These are phyloP conservation scores for Globisporangium sylvaticum DNA, from an alignment of 352 stramenopile genomes.

Conservation along the genomic window DNA sequence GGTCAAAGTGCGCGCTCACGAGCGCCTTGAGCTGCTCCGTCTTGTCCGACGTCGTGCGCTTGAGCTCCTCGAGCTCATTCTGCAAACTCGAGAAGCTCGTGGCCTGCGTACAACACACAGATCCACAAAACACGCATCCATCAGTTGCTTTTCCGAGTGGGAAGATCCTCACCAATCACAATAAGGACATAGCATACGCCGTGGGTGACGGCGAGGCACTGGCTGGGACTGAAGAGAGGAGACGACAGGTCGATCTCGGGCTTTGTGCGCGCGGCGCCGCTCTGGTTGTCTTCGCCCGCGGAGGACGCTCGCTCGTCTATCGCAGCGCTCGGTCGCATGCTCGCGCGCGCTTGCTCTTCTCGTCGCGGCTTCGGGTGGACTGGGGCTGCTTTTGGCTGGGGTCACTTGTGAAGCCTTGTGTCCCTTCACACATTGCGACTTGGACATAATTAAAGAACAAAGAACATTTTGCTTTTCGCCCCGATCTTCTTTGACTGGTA, in stretches of 20 bases:
- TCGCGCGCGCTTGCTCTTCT: background rate
- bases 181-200: conserved; percentile 29
- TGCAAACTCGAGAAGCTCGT: conserved; percentile 64
- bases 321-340: conserved; percentile 1
- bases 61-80: conserved; percentile 60
- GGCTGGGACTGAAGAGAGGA: conserved; percentile 45
- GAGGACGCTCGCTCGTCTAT: background rate
- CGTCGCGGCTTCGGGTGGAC: background rate
- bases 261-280: conserved; percentile 3
- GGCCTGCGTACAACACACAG: conserved; percentile 20
- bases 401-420: no score
- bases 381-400: background rate
- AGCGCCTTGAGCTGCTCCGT: conserved; percentile 81
- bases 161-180: background rate
- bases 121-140: background rate
- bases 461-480: no score
- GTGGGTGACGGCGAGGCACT: conserved; percentile 63
- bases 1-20: conserved; percentile 77
- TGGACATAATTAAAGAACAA: background rate
- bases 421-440: no score
- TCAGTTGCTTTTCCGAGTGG: background rate
- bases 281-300: conserved; percentile 1
- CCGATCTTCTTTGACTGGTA: no score
- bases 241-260: conserved; percentile 58
- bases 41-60: conserved; percentile 76